Evolutionary conservation across 331 rosid genomes (phyloP).

Genomic region (Acacia pycnantha): DNA sequence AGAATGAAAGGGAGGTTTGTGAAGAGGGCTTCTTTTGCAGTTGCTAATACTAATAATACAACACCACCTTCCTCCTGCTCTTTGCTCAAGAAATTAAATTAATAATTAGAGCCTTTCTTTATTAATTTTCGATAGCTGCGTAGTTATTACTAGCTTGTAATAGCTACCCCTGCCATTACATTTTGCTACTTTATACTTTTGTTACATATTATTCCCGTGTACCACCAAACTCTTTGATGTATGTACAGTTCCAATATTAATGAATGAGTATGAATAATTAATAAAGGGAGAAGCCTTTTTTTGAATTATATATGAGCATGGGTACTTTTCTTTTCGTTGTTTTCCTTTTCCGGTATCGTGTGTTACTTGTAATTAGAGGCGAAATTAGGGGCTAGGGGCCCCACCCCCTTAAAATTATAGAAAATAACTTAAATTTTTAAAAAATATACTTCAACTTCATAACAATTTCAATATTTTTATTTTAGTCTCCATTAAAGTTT

Average conservation of each 20-base stretch:
- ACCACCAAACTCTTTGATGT: neutral
- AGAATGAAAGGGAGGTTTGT: slow-evolving; percentile 99
- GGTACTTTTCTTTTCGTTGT: neutral
- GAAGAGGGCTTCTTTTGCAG: slow-evolving; percentile 64
- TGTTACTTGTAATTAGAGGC: too few species aligned
- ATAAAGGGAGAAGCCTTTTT: neutral
- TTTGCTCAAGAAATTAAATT: slow-evolving; percentile 27
- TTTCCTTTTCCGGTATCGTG: too few species aligned
- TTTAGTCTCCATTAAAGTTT: too few species aligned
- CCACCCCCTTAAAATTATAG: too few species aligned
- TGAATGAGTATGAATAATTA: neutral
- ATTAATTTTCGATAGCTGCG: neutral
- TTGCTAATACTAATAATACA: neutral
- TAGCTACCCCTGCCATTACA: neutral
- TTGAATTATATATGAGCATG: neutral
- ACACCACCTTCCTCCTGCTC: slow-evolving; percentile 39
- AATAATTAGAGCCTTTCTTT: neutral
- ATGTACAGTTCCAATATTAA: neutral
- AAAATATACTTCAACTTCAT: too few species aligned
- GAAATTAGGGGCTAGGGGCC: too few species aligned
- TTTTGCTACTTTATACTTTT: neutral
- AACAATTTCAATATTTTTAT: too few species aligned
- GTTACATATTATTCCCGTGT: neutral
- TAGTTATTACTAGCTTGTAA: neutral
- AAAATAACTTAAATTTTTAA: too few species aligned